Percentiles rank a stretch among this genome's conserved stretches.
phyloP scores from a whole-genome alignment of 2,329 filamentous ascomycete species.

The Hirsutella thompsonii region DNA sequence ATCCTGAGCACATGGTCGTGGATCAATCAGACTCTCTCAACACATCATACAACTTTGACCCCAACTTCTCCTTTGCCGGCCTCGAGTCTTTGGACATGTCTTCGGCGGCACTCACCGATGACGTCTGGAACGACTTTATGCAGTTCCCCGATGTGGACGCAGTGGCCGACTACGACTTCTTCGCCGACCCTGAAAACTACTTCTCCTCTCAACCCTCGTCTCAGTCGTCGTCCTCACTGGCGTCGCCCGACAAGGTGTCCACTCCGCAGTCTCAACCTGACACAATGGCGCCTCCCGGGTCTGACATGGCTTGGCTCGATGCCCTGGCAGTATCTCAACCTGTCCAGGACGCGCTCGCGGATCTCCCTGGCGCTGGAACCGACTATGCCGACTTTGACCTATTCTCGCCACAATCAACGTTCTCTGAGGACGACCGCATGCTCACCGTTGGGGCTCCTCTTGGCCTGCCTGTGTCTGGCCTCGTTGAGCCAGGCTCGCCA shows the following conservation, averaged over 20 bases:
- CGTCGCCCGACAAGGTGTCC: constrained; percentile 11
- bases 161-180: constrained; percentile 32
- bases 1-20: neutral
- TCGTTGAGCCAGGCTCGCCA: neutral
- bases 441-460: constrained; percentile 13
- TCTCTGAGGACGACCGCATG: constrained; percentile 35
- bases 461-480: neutral
- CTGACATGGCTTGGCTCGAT: neutral
- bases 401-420: constrained; percentile 35
- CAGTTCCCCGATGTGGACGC: constrained; percentile 23
- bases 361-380: constrained; percentile 5
- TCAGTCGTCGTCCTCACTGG: constrained; percentile 2
- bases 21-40: constrained; percentile 1
- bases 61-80: constrained; percentile 9
- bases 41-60: constrained; percentile 5
- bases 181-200: constrained; percentile 27
- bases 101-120: constrained; percentile 7
- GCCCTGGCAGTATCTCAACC: neutral
- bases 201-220: constrained; percentile 24
- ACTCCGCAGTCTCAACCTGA: constrained; percentile 14
- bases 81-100: constrained; percentile 9
- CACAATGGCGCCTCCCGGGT: constrained; percentile 3
- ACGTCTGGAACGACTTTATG: constrained; percentile 33
- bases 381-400: constrained; percentile 44
- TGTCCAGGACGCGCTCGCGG: constrained; percentile 26